Evolutionary conservation across 1,284 basidiomycete species (phyloP), one percentile per base, ranked within the genome.

Genomic region (Fomitiporia mediterranea): DNA sequence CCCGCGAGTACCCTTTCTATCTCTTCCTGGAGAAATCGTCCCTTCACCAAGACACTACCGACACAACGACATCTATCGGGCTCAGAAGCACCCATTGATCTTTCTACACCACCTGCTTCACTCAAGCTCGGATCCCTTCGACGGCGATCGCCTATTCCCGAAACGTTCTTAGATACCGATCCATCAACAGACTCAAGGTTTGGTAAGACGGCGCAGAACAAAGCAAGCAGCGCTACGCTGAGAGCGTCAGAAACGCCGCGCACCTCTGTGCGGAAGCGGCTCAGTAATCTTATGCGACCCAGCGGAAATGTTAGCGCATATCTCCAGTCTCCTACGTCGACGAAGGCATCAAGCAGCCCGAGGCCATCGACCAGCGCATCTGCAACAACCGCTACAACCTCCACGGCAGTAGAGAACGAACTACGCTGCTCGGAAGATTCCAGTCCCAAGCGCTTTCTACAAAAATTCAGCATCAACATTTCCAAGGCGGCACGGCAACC

Each of bases 141-240:
- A 30, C 35, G 56, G 48, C 56, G 56, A 15, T 58, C 56, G 21
- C 56, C 56, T 28, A 58, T 58, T 34, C 56, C 56, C 19, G 47
- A 53, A 37, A 44, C 34, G 30, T 58, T 58, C 44, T 35, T 50
- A 39, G 42, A 56, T 32, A 34, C 38, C 17, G 49, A 46, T 28
- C 5, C 19, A 2, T 25, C 53, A 25, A 21, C 30, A 17, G 54
- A 19, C 28, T 27, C 28, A 17, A 37, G 34, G 21, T 30, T 35
- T 28, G 48, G 44, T 7, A 40, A 37, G 42, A 23, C 37, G 9
- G 56, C 50, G 28, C 42, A 53, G 34, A 53, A 48, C 30, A 57
- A 57, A 28, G 40, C 44, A 19, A 57, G 50, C 43, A 46, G 35
- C 17, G 27, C 34, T 8, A 57, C 51, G 25, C 25, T 57, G 42